Base-by-base conservation (phyloP, 768 basidiomycete genomes). In the Rhodotorula graminis region DNA sequence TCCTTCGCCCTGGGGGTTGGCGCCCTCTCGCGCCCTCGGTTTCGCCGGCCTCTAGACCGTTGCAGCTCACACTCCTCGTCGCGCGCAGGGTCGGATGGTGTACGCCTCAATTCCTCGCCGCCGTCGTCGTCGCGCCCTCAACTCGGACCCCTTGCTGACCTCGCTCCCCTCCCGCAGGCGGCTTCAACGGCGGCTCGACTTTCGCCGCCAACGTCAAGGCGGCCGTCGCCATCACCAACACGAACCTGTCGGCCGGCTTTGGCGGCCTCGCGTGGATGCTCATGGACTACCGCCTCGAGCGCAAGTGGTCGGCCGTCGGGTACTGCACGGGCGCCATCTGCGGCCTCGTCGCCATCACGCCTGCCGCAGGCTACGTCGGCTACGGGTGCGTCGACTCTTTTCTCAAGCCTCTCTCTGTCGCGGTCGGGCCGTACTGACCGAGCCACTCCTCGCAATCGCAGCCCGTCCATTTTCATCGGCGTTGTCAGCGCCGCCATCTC, bases 291-390 rank as follows among this genome's bases (percentile, higher is more conserved):
- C 88, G 94, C 69, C 85, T 96, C 60, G 94, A 96, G 82, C 86
- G 86, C 80, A 95, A 96, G 80, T 96, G 93, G 93, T 88, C 87
- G 63, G 89, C 87, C 2, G 92, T 97, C 71, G 93, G 93, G 14
- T 95, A 95, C 83, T 98, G 95, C 82, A 93, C 93, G 6, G 95
- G 95, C 29, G 92, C 92, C 47, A 91, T 97, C 70, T 84, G 88
- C 15, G 95, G 93, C 56, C 87, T 93, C 6, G 93, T 95, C 29
- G 91, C 90, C 44, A 93, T 93, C 71, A 83, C 83, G 42, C 83
- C 83, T 21, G 83, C 83, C n/a, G 83, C 83, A 52, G 83, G 83
- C 2, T 83, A 78, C 73, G 81, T 77, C 56, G 71, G 75, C n/a
- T 46, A 79, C 87, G 88, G 40, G 59, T 60, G 59, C 44, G 44